phyloP scores from a whole-genome alignment of 768 basidiomycete species.

The Chalciporus piperatus region DNA sequence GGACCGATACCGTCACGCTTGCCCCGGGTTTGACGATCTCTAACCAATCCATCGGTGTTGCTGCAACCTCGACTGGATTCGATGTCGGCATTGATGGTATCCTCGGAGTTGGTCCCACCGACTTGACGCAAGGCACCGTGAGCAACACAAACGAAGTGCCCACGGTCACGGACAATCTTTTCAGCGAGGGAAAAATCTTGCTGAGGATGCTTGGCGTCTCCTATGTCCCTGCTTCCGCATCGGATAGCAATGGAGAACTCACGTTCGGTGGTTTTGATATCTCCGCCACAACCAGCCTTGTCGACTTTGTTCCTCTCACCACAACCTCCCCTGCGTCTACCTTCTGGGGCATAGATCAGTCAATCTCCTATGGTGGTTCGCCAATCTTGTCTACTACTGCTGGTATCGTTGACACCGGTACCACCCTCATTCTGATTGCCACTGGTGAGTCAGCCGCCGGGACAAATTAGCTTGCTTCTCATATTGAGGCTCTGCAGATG shows the following conservation, averaged over 20 bases:
- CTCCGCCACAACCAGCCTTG: slow-evolving; percentile 11
- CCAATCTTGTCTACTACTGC: background rate
- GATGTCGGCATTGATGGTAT: slow-evolving; percentile 40
- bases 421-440: slow-evolving; percentile 25
- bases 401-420: background rate
- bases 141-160: slow-evolving; percentile 16
- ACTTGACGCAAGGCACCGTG: slow-evolving; percentile 29
- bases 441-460: slow-evolving; percentile 1
- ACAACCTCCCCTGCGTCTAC: slow-evolving; percentile 17
- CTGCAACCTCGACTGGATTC: slow-evolving; percentile 11
- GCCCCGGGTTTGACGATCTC: background rate
- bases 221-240: slow-evolving; percentile 22
- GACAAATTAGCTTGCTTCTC: background rate
- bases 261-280: slow-evolving; percentile 22
- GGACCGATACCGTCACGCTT: slow-evolving; percentile 4
- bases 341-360: slow-evolving; percentile 31
- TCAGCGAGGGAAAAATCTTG: slow-evolving; percentile 24
- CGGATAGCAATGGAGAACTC: slow-evolving; percentile 22
- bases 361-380: slow-evolving; percentile 11
- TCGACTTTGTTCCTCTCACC: slow-evolving; percentile 21
- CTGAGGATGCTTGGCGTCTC: slow-evolving; percentile 30
- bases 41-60: slow-evolving; percentile 37
- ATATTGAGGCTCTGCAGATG: slow-evolving; percentile 14
- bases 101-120: slow-evolving; percentile 35
- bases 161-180: slow-evolving; percentile 37